Evolutionary conservation across 176 grass and related monocot species (phyloP), one percentile per base, ranked within the genome.

Genomic region (Bromus sterilis): DNA sequence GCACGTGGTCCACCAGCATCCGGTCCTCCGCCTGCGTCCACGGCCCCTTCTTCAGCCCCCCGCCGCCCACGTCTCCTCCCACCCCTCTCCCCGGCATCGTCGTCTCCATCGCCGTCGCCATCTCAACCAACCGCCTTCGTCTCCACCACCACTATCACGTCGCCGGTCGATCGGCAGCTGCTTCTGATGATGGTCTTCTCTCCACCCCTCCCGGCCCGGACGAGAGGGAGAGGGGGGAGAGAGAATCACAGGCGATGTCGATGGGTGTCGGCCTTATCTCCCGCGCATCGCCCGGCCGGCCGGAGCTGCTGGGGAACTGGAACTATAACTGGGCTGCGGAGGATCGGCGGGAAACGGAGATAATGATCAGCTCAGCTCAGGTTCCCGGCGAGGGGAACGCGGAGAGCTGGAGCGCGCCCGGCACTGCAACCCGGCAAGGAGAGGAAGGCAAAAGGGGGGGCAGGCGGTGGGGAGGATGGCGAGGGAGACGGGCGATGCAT

Each of bases 21-120:
- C 80, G 61, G 72, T 99, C 96, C 87, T 99, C 96, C 70, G 73
- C 87, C 81, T 88, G 84, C 51, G 89, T 93, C 96, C 96, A 99
- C 28, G 96, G 93, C n/a, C 96, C 96, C 85, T 95, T 99, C 86
- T 80, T 99, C 68, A 95, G 26, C 29, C 55, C 82, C 1, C 66
- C 10, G 0, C 21, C 55, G 21, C 64, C 61, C n/a, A n/a, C n/a
- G 18, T 49, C 5, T 48, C 59, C 73, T 9, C 8, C 44, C 1
- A 42, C 30, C 7, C 74, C 56, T 12, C 30, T 78, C 81, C 21
- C 81, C 70, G 75, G 46, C 83, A 82, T 86, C 15, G 71, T 66
- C 75, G 30, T 46, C 9, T 56, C 25, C 55, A 57, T 56, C 56
- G 43, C 36, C 44, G 64, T 65, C 36, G 55, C 39, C 72, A 83